Evolutionary conservation across 1,139 yeast genomes (phyloP).

Genomic region (Yamadazyma atmosphaerica): DNA sequence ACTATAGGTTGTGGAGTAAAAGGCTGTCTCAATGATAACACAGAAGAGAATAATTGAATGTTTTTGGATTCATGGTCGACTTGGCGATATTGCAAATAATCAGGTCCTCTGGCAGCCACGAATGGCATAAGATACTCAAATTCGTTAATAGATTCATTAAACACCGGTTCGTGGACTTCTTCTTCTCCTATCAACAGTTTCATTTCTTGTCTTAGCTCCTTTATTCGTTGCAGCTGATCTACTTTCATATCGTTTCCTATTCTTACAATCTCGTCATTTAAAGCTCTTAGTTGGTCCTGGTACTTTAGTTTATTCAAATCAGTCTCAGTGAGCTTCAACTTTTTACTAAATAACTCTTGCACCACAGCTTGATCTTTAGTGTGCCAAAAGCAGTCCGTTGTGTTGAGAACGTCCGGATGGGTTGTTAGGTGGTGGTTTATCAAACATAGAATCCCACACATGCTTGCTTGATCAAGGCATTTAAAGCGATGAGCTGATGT

Average conservation of each 20-base stretch:
- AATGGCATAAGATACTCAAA: conserved; percentile 38
- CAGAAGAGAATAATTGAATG: conserved; percentile 57
- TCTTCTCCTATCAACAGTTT: conserved; percentile 16
- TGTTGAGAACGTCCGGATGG: conserved; percentile 7
- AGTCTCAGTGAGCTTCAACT: conserved; percentile 18
- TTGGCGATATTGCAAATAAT: conserved; percentile 28
- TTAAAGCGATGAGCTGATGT: neutral
- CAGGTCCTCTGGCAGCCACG: conserved; percentile 57
- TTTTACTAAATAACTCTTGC: conserved; percentile 16
- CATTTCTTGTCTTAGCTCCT: conserved; percentile 18
- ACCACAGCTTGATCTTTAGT: conserved; percentile 18
- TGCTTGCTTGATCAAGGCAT: conserved; percentile 2
- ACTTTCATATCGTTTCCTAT: conserved; percentile 33
- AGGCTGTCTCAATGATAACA: conserved; percentile 77
- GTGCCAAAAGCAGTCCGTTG: conserved; percentile 19
- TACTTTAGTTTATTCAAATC: conserved; percentile 29
- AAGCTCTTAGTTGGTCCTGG: conserved; percentile 23
- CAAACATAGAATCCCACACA: conserved; percentile 25
- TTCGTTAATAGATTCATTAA: conserved; percentile 4
- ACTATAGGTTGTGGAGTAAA: conserved; percentile 66
- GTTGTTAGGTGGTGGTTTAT: conserved; percentile 7
- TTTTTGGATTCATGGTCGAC: conserved; percentile 11
- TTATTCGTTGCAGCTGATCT: conserved; percentile 17
- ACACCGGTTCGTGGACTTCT: neutral
- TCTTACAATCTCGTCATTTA: conserved; percentile 23